Evolutionary conservation across 257 asterid genomes (phyloP).

Genomic region (Dorcoceras hygrometricum): DNA sequence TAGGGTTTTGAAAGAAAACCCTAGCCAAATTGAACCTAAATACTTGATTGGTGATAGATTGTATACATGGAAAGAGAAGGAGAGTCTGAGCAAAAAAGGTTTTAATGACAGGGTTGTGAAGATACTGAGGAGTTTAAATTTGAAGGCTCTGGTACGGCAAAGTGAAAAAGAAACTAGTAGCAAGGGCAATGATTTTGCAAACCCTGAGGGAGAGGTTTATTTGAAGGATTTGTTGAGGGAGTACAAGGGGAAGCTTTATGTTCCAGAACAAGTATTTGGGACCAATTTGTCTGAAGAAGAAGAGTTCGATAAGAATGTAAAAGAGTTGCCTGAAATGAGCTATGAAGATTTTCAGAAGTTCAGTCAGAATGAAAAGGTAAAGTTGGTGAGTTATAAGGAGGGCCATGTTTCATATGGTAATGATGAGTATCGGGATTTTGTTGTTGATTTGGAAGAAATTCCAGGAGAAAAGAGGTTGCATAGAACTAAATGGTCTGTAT

Average conservation of each 20-base stretch:
- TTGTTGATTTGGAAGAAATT: slow-evolving; percentile 84
- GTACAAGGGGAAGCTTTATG: slow-evolving; percentile 88
- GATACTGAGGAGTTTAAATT: slow-evolving; percentile 50
- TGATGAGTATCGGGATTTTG: slow-evolving; percentile 49
- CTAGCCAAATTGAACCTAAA: slow-evolving; percentile 87
- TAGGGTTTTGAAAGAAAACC: slow-evolving; percentile 85
- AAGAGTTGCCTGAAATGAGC: slow-evolving; percentile 71
- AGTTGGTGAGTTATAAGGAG: slow-evolving; percentile 76
- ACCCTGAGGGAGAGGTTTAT: slow-evolving; percentile 59
- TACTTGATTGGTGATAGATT: slow-evolving; percentile 67
- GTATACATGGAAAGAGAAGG: slow-evolving; percentile 77
- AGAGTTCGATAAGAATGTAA: slow-evolving; percentile 64
- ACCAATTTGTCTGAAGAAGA: slow-evolving; percentile 76
- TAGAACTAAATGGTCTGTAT: slow-evolving; percentile 80
- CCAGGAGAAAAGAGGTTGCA: slow-evolving; percentile 85
- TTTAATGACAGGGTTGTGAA: slow-evolving; percentile 39
- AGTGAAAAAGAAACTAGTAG: slow-evolving; percentile 32
- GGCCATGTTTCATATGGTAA: slow-evolving; percentile 34
- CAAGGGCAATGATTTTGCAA: slow-evolving; percentile 26
- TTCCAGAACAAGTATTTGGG: slow-evolving; percentile 85
- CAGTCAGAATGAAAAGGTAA: slow-evolving; percentile 61
- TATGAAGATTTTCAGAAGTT: slow-evolving; percentile 69
- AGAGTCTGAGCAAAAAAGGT: slow-evolving; percentile 45
- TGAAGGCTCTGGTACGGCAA: slow-evolving; percentile 44
- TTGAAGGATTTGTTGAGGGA: slow-evolving; percentile 91